Evolutionary conservation across 805 yeast genomes (phyloP).

Genomic region (Clavispora fructus): DNA sequence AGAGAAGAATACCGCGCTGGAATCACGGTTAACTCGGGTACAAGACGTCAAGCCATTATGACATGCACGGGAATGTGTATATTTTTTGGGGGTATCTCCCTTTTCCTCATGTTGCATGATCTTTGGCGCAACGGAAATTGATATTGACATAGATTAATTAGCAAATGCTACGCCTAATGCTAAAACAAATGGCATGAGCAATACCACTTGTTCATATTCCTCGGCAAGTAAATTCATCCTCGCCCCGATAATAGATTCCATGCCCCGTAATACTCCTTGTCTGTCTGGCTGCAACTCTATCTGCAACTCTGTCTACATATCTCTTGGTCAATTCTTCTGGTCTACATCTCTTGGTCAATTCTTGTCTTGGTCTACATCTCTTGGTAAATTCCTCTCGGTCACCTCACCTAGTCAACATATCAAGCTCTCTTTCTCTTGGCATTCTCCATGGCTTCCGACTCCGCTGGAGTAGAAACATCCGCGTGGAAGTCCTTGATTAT

Average conservation of each 20-base stretch:
- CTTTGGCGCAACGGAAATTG: conserved; percentile 2
- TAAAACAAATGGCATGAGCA: too few species aligned
- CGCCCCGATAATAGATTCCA: too few species aligned
- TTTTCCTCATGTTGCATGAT: conserved; percentile 7
- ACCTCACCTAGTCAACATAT: neutral
- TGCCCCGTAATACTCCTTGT: too few species aligned
- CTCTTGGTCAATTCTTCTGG: too few species aligned
- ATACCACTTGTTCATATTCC: too few species aligned
- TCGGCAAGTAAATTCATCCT: too few species aligned
- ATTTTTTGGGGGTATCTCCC: conserved; percentile 4
- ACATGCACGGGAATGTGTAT: conserved; percentile 8
- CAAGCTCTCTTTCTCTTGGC: conserved; percentile 4
- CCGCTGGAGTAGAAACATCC: conserved; percentile 52
- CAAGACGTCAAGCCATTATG: conserved; percentile 10
- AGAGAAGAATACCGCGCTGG: conserved; percentile 7
- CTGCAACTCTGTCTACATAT: too few species aligned
- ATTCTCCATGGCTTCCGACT: conserved; percentile 1
- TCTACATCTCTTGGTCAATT: too few species aligned
- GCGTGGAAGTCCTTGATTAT: conserved; percentile 92
- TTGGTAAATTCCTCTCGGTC: too few species aligned
- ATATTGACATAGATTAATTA: neutral
- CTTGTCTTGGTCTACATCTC: too few species aligned
- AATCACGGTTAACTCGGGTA: conserved; percentile 7
- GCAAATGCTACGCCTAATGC: too few species aligned
- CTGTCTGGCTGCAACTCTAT: too few species aligned